phyloP scores from a whole-genome alignment of 2,329 filamentous ascomycete genomes.

The Seiridium unicorne region DNA sequence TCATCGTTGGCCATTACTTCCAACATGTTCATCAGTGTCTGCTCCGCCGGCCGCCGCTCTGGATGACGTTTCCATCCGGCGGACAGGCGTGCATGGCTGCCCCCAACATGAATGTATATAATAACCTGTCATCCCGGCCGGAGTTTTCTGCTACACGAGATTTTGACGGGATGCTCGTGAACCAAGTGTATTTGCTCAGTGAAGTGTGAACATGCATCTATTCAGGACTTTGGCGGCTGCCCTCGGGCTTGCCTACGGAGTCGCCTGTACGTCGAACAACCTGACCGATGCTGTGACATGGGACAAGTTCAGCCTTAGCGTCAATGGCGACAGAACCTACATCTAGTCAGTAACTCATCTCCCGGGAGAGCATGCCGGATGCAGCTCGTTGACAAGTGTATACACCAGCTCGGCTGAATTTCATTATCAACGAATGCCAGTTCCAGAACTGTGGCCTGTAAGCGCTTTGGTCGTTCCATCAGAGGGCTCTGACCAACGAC shows the following conservation, averaged over 20 bases:
- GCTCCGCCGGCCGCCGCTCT: not conserved
- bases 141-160: too few species aligned
- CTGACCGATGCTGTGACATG: conserved; percentile 44
- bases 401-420: conserved; percentile 42
- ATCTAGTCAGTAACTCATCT: conserved; percentile 31
- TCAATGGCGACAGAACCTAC: conserved; percentile 47
- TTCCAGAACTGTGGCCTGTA: conserved; percentile 49
- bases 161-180: not conserved
- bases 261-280: conserved; percentile 34
- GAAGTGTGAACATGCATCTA: not conserved
- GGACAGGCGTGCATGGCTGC: not conserved
- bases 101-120: not conserved
- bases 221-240: not conserved
- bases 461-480: conserved; percentile 6
- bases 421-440: conserved; percentile 51
- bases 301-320: conserved; percentile 49
- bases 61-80: not conserved
- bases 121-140: too few species aligned
- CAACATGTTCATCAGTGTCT: not conserved
- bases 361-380: not conserved
- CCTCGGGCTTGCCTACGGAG: conserved; percentile 15
- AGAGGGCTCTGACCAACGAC: not conserved
- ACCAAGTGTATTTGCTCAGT: not conserved
- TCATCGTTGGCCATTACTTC: not conserved
- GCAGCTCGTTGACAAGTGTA: conserved; percentile 14